phyloP scores from a whole-genome alignment of 768 basidiomycete species.

The Amanita muscaria region DNA sequence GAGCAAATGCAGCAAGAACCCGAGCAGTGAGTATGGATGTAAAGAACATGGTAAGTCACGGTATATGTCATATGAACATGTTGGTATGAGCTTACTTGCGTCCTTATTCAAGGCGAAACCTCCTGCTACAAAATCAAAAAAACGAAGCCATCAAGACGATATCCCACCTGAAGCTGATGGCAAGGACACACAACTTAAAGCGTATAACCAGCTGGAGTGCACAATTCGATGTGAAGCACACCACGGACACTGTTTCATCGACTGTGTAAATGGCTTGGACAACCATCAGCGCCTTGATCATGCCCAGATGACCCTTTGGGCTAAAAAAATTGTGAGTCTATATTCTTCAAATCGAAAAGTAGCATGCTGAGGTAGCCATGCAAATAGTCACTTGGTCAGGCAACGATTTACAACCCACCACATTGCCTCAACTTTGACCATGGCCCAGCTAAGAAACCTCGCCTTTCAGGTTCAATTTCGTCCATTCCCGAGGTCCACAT shows the following conservation, averaged over 20 bases:
- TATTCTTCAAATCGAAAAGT: background rate
- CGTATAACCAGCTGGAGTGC: background rate
- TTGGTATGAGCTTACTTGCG: background rate
- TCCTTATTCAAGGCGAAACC: background rate
- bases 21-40: background rate
- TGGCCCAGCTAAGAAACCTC: background rate
- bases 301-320: conserved; percentile 1
- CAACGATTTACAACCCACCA: conserved; percentile 1
- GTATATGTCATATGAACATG: background rate
- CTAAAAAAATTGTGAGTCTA: conserved; percentile 1
- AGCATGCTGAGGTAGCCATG: background rate
- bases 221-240: background rate
- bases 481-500: background rate
- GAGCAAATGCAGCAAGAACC: background rate
- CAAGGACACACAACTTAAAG: background rate
- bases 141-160: no score
- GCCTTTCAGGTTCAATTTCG: background rate
- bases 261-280: background rate
- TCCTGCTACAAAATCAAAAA: no score
- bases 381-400: conserved; percentile 1
- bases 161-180: no score
- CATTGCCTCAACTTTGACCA: conserved; percentile 1
- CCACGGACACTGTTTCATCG: background rate
- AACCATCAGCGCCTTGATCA: background rate
- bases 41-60: conserved; percentile 1